Evolutionary conservation across 352 stramenopile genomes (phyloP).

Genomic region (Phytophthora sp.): DNA sequence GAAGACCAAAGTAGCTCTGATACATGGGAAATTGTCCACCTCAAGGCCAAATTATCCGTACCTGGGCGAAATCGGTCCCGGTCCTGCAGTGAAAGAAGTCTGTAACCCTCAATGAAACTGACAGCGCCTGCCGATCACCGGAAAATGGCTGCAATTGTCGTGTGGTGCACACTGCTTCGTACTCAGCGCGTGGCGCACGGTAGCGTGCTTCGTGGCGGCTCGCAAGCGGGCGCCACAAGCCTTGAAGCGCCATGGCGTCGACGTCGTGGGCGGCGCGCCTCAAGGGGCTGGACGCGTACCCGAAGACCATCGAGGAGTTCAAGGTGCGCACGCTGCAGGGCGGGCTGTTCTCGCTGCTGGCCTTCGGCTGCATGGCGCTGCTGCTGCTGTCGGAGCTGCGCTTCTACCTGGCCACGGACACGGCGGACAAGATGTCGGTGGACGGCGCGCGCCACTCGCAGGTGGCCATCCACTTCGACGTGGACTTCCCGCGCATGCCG

Average conservation of each 20-base stretch:
- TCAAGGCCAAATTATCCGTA: too few relatives aligned
- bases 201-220: too few relatives aligned
- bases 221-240: too few relatives aligned
- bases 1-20: too few relatives aligned
- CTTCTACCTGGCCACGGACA: conserved; percentile 82
- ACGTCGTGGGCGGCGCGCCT: conserved; percentile 44
- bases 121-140: too few relatives aligned
- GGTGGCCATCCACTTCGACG: conserved; percentile 81
- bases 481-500: conserved; percentile 85
- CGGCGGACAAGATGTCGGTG: conserved; percentile 87
- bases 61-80: too few relatives aligned
- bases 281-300: conserved; percentile 77
- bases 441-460: conserved; percentile 73
- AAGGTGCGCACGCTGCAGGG: conserved; percentile 87
- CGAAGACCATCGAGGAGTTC: conserved; percentile 91
- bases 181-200: too few relatives aligned
- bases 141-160: too few relatives aligned
- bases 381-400: conserved; percentile 76
- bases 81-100: too few relatives aligned
- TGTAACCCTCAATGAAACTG: too few relatives aligned
- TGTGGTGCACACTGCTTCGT: too few relatives aligned
- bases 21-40: too few relatives aligned
- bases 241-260: conserved; percentile 9
- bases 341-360: conserved; percentile 80
- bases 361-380: conserved; percentile 68